Evolutionary conservation across 106 monocot species (phyloP), one percentile per base, ranked within the genome.

Genomic region (Ottelia alismoides): DNA sequence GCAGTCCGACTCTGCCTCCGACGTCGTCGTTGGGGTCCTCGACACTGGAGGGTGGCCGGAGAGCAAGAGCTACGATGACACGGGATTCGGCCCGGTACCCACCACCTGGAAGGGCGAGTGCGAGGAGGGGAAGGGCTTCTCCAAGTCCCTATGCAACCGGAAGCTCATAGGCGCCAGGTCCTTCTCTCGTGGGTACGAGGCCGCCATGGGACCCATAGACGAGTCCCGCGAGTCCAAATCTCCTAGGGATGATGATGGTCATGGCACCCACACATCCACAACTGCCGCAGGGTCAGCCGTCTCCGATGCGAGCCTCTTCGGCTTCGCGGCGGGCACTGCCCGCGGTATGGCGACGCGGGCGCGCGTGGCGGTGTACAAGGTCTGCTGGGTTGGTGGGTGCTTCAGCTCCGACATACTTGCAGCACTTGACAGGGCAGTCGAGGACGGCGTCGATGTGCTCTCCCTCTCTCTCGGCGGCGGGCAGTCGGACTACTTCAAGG

Each of bases 1-100:
- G 45, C 26, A 55, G 47, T 75, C 79, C 18, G 53, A 54, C 70
- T 72, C 77, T 16, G 67, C 25, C 43, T 24, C 67, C 14, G 85
- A 99, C 53, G 82, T 99, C 31, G 57, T 99, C 26, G 79, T 99
- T 40, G 98, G 98, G 0, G 90, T 99, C 19, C 73, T 99, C 24
- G 98, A 99, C 54, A 99, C 98, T 24, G 98, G 98, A 17, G 90
- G 75, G 11, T 99, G 98, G 98, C 90, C 98, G 17, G 90, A 77
- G 67, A 48, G 63, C 7, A 53, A 60, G 64, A 90, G 85, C 67
- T 99, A 72, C 65, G 76, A 79, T 64, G 98, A 99, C 65, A 35
- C 72, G 26, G 90, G 98, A 27, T 63, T 90, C 25, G 98, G 90
- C 1, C 75, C 89, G 19, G 77, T 90, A 3, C 98, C 98, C 18